Percentiles rank a stretch among this genome's conserved stretches.
These are phyloP conservation scores for Musa acuminata DNA, from an alignment of 176 grass and related monocot genomes.

Conservation along the genomic window DNA sequence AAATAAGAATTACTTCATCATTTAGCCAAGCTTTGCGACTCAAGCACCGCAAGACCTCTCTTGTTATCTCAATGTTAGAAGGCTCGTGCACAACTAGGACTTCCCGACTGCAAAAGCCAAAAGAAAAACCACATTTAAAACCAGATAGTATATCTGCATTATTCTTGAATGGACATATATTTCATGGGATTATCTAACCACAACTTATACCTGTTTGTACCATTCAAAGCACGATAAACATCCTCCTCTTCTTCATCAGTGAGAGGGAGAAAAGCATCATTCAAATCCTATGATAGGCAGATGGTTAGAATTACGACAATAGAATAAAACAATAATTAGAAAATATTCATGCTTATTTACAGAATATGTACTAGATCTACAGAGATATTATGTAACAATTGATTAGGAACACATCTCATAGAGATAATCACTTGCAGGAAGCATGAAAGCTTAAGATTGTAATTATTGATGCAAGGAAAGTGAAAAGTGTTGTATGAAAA, in stretches of 20 bases:
- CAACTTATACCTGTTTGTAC: constrained; percentile 34
- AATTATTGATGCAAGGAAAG: not conserved
- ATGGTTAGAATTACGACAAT: constrained; percentile 6
- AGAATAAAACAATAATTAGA: not conserved
- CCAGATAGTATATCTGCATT: not conserved
- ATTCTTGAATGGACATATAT: too few species aligned
- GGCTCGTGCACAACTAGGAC: constrained; percentile 36
- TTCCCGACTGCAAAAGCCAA: constrained; percentile 33
- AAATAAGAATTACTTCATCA: constrained; percentile 52
- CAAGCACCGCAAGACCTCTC: constrained; percentile 59
- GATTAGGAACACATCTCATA: not conserved
- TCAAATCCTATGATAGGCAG: constrained; percentile 32
- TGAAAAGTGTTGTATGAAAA: not conserved
- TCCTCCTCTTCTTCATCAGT: constrained; percentile 49
- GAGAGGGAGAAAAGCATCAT: constrained; percentile 46
- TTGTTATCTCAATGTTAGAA: constrained; percentile 78
- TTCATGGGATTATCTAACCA: not conserved
- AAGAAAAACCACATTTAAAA: not conserved
- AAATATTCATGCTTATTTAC: not conserved
- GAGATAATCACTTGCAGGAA: not conserved
- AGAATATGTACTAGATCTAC: not conserved
- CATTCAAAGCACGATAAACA: constrained; percentile 40
- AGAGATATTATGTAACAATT: not conserved
- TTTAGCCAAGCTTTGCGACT: constrained; percentile 50
- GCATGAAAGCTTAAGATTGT: not conserved